Conservation (phyloP, 1,139 yeast species). For the Protomyces inouyei region DNA sequence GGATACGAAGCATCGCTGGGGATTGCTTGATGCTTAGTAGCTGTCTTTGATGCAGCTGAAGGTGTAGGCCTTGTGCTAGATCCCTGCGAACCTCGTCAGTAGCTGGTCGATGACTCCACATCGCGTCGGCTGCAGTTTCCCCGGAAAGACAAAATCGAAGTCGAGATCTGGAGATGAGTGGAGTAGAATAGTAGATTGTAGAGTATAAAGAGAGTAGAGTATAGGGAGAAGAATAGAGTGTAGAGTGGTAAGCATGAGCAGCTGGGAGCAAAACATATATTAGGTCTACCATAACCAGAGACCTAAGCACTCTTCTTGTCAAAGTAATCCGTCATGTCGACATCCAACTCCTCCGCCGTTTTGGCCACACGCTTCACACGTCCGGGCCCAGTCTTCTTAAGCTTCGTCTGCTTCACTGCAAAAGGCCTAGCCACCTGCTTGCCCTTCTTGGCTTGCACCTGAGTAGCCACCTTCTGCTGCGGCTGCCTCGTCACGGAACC, state of each 20-base stretch:
- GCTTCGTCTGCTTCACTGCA: conserved; percentile 23
- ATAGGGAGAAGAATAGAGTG: too few relatives aligned
- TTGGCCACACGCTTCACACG: conserved; percentile 47
- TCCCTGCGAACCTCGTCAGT: too few relatives aligned
- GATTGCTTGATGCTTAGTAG: too few relatives aligned
- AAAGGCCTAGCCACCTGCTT: conserved; percentile 27
- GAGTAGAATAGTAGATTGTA: too few relatives aligned
- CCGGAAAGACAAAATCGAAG: too few relatives aligned
- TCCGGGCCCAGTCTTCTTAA: conserved; percentile 27
- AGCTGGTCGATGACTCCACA: too few relatives aligned
- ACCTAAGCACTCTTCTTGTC: conserved; percentile 23
- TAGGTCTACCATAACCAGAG: background rate
- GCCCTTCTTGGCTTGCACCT: conserved; percentile 41
- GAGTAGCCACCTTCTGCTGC: conserved; percentile 55
- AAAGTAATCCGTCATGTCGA: conserved; percentile 80
- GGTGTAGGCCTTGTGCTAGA: too few relatives aligned
- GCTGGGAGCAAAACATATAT: background rate
- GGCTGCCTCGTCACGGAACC: conserved; percentile 83
- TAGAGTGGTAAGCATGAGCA: too few relatives aligned
- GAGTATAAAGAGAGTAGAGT: too few relatives aligned
- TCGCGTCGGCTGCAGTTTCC: too few relatives aligned
- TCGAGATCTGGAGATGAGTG: too few relatives aligned
- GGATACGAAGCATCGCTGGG: background rate
- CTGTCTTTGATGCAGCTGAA: too few relatives aligned
- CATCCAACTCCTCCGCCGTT: conserved; percentile 84